A percentile compares a stretch with the other conserved stretches of the same genome.
phyloP scores from a whole-genome alignment of 306 rosid genomes.

The Albizia julibrissin region DNA sequence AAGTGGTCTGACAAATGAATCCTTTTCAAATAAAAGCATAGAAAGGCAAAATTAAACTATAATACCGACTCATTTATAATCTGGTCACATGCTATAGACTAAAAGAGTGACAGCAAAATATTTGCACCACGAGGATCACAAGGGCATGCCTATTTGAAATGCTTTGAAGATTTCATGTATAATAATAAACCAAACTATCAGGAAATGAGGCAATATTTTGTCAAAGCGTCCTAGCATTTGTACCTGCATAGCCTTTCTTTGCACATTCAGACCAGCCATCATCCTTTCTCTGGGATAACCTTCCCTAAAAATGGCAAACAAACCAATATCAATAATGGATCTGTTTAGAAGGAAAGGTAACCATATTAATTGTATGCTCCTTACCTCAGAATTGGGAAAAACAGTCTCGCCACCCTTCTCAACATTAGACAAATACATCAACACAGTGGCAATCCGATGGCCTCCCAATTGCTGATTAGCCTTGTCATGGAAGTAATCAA shows the following conservation, averaged over 20 bases:
- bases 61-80: neutral
- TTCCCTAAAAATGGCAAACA: constrained; percentile 46
- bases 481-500: constrained; percentile 83
- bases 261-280: constrained; percentile 75
- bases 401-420: constrained; percentile 94
- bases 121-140: neutral
- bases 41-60: neutral
- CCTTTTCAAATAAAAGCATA: neutral
- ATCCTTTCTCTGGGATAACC: constrained; percentile 51
- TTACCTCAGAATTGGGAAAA: constrained; percentile 81
- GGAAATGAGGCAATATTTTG: neutral
- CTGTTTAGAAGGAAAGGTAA: constrained; percentile 4
- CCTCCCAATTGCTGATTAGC: constrained; percentile 78
- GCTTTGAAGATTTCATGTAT: constrained; percentile 3
- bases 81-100: neutral
- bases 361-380: constrained; percentile 19
- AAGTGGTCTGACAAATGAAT: neutral
- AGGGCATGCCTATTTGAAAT: constrained; percentile 26
- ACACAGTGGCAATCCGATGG: constrained; percentile 86
- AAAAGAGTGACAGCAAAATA: neutral
- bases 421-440: constrained; percentile 90
- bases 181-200: neutral
- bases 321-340: constrained; percentile 12
- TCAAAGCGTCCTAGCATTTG: constrained; percentile 7
- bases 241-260: constrained; percentile 84